Percentiles rank a stretch among this genome's conserved stretches.
Conservation (phyloP, 1,139 yeast species). For the Zygotorulaspora mrakii region DNA sequence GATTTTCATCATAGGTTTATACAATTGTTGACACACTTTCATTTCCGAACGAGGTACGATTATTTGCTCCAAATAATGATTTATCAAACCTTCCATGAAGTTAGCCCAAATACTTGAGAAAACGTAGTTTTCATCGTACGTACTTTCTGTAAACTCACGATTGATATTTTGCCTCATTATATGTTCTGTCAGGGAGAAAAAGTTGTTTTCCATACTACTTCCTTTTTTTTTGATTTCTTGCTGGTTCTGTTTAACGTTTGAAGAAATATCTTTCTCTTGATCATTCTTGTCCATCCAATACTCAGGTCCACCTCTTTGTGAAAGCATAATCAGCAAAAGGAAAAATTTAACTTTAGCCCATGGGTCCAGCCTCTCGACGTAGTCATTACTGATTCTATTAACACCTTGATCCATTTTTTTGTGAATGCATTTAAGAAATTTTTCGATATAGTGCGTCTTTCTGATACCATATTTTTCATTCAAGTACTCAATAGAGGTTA, state of each 20-base stretch:
- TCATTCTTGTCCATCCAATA: conserved; percentile 36
- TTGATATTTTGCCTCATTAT: conserved; percentile 36
- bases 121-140: conserved; percentile 36
- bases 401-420: conserved; percentile 33
- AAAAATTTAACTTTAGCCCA: conserved; percentile 36
- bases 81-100: conserved; percentile 38
- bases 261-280: conserved; percentile 11
- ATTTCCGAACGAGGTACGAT: conserved; percentile 37
- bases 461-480: conserved; percentile 34
- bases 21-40: conserved; percentile 38
- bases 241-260: conserved; percentile 8
- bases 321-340: conserved; percentile 32
- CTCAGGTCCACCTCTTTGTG: conserved; percentile 38
- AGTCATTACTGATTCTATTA: conserved; percentile 27
- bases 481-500: conserved; percentile 34
- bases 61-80: conserved; percentile 36
- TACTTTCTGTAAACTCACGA: conserved; percentile 31
- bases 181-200: conserved; percentile 30
- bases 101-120: conserved; percentile 39
- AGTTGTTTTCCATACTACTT: conserved; percentile 9
- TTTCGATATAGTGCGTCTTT: conserved; percentile 31
- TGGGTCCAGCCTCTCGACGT: conserved; percentile 24
- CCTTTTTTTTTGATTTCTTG: conserved; percentile 3
- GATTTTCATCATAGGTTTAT: conserved; percentile 38
- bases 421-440: conserved; percentile 35